Evolutionary conservation across 208 protist species (phyloP), one percentile per base, ranked within the genome.

Genomic region (Acanthamoeba triangularis): DNA sequence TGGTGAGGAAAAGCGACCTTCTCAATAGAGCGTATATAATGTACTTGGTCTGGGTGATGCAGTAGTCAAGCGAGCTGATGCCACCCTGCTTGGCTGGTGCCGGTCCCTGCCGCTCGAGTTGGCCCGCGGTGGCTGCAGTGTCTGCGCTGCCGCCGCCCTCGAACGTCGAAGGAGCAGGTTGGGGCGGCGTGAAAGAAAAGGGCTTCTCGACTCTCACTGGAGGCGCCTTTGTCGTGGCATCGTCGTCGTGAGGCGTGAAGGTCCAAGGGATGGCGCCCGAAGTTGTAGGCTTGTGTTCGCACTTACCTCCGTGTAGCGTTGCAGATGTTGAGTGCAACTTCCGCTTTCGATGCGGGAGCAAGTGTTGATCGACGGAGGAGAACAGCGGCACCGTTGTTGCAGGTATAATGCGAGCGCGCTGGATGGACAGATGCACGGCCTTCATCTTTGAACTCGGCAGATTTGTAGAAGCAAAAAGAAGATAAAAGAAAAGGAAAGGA

Each of bases 181-280:
- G 3, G 16, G 74, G 69, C 20, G 69, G 74, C 16, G 74, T 63
- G 80, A 41, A 88, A 3, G 80, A 23, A 23, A 41, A 33, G 33
- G 37, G 37, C 23, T 80, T 28, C 30, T 80, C 41, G 16, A 30
- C 59, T 20, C 59, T n/a, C 49, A 28, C 52, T 14, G 47, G 52
- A 20, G 49, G n/a, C 1, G 23, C 23, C 25, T 30, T 76, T 16
- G 67, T 41, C 23, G 30, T n/a, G 7, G n/a, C 41, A 18, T 23
- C 49, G 1, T 63, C 80, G 25, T 88, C 80, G 49, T 88, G 80
- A 11, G 80, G 80, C 7, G 80, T 88, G 49, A 88, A 88, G 30
- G 80, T 88, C 80, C 80, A 88, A 4, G 80, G 80, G 35, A 88
- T 63, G 49, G 80, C 28, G 37, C 49, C 80, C 10, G 80, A 63